Conservation (phyloP, 257 asterid species). For the Paraleonurus japonicus region DNA sequence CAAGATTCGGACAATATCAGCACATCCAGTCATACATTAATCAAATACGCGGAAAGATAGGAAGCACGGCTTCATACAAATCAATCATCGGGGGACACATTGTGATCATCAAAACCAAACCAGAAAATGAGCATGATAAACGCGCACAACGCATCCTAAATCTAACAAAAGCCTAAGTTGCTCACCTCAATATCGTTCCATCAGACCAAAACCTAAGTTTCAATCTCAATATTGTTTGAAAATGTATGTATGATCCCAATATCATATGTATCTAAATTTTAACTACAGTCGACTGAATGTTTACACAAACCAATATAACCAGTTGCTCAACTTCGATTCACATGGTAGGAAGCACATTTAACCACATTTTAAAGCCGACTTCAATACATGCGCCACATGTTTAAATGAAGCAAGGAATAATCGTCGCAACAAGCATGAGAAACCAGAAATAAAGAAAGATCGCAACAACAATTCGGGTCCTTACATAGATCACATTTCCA, state of each 20-base stretch:
- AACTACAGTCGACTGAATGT: background rate
- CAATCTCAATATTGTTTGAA: background rate
- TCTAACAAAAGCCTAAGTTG: background rate
- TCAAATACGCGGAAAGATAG: background rate
- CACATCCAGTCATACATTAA: background rate
- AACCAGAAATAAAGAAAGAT: background rate
- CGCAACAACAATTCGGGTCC: too few species aligned
- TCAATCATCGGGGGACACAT: too few species aligned
- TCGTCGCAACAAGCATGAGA: background rate
- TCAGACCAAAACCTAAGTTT: background rate
- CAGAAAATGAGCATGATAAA: background rate
- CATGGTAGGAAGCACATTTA: background rate
- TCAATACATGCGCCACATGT: background rate
- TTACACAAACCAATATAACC: background rate
- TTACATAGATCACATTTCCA: conserved; percentile 36
- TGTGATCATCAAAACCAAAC: too few species aligned
- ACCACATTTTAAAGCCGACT: background rate
- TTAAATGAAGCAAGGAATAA: background rate
- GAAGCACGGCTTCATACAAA: too few species aligned
- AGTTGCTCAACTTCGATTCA: background rate
- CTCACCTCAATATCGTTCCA: background rate
- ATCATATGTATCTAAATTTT: background rate
- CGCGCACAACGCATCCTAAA: too few species aligned
- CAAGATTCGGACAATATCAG: background rate
- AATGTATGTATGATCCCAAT: background rate